Conservation (phyloP, 2,329 filamentous ascomycete genomes). For the Epichloe uncinata region DNA sequence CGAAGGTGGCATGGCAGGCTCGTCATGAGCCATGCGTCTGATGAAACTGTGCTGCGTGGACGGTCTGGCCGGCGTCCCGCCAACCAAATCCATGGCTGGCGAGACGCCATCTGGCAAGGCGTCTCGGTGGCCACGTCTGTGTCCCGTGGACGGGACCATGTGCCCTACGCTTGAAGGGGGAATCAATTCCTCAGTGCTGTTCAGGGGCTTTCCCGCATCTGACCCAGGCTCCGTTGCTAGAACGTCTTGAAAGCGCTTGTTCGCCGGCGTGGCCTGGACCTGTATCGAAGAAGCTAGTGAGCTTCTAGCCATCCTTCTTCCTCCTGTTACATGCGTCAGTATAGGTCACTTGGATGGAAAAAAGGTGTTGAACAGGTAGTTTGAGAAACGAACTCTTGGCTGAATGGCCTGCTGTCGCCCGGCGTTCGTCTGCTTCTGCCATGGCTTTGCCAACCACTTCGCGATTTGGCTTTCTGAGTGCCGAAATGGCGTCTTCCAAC, state of each 20-base stretch:
- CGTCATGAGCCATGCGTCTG: slow-evolving; percentile 15
- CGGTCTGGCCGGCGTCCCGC: slow-evolving; percentile 18
- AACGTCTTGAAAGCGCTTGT: slow-evolving; percentile 39
- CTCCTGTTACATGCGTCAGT: slow-evolving; percentile 29
- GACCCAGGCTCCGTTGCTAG: slow-evolving; percentile 21
- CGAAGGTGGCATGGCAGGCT: slow-evolving; percentile 20
- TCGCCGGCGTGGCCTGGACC: slow-evolving; percentile 45
- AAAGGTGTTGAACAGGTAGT: not conserved
- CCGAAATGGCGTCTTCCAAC: slow-evolving; percentile 58
- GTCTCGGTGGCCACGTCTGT: slow-evolving; percentile 18
- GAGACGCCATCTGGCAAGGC: slow-evolving; percentile 18
- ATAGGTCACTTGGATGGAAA: not conserved
- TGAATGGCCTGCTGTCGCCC: slow-evolving; percentile 33
- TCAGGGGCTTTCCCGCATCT: slow-evolving; percentile 9
- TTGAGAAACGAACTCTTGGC: slow-evolving; percentile 31
- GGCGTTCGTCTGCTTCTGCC: slow-evolving; percentile 53
- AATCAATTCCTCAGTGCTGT: slow-evolving; percentile 18
- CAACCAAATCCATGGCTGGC: slow-evolving; percentile 17
- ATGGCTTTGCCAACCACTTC: slow-evolving; percentile 53
- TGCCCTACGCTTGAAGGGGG: slow-evolving; percentile 26
- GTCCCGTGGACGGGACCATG: slow-evolving; percentile 29
- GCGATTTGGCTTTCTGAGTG: slow-evolving; percentile 64
- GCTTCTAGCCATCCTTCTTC: slow-evolving; percentile 35
- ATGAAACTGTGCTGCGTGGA: slow-evolving; percentile 15
- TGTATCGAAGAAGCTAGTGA: slow-evolving; percentile 26